Evolutionary conservation across 139 green algal genomes (phyloP), one percentile per base, ranked within the genome.

Genomic region (Chlorella sorokiniana): DNA sequence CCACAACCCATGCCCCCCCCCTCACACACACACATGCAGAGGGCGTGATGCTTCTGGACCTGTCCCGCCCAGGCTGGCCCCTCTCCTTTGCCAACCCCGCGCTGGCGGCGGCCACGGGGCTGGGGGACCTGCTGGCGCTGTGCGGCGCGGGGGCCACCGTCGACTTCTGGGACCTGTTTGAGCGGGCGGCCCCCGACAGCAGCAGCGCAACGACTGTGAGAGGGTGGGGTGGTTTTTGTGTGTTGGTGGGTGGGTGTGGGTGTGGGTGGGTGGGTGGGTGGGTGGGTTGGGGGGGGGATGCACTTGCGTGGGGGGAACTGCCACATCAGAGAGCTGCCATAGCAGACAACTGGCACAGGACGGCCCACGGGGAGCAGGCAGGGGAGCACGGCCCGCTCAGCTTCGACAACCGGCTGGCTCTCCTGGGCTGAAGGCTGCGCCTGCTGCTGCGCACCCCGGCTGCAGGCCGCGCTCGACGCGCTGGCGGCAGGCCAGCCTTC

Each of bases 71-170:
- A 7, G 48, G 68, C 1, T 96, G 93, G 91, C 83, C 83, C 74
- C 85, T 97, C 27, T 61, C 93, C 54, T 97, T 29, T 56, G 83
- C 88, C 51, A 96, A 97, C 82, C 89, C 94, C 40, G 89, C 91
- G 0, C 95, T 59, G 10, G 16, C 8, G 4, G 42, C 69, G 0
- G 41, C 69, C 29, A n/a, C n/a, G 20, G 42, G n/a, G 27, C 27
- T 61, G 44, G 14, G 5, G 3, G 10, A 61, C 25, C 42, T 59
- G 69, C 44, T 63, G 11, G 69, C n/a, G 9, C 42, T 45, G 1
- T 0, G 1, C 20, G 62, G 62, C 16, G 25, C 11, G 62, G n/a
- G 11, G 20, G 20, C 62, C 62, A 69, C 10, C 65, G 65, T 9
- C 14, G 37, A 72, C 37, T 72, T 72, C 16, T 72, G 65, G 65